phyloP scores from a whole-genome alignment of 306 rosid genomes.

The Acacia crassicarpa region DNA sequence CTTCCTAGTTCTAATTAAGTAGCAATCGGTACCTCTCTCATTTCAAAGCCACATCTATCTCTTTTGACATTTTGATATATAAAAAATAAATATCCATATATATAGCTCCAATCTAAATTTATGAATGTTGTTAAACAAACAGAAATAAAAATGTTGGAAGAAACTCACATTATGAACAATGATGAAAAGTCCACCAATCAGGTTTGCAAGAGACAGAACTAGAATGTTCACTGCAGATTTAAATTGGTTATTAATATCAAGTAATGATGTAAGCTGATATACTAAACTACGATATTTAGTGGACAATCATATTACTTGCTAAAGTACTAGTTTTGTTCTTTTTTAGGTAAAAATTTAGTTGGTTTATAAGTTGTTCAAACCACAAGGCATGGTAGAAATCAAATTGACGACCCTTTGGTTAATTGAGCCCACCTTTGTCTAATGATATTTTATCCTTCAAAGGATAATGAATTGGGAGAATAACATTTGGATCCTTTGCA shows the following conservation, averaged over 20 bases:
- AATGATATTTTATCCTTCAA: not conserved
- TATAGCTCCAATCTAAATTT: not conserved
- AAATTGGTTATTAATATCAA: not conserved
- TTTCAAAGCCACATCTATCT: not conserved
- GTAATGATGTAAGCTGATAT: not conserved
- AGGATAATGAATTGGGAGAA: not conserved
- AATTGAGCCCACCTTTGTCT: not conserved
- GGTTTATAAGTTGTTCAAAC: not conserved
- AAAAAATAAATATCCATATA: not conserved
- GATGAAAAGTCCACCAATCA: constrained; percentile 72
- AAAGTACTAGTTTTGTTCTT: not conserved
- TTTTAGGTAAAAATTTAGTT: not conserved
- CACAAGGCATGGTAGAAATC: not conserved
- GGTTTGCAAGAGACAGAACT: constrained; percentile 76
- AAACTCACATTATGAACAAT: constrained; percentile 67
- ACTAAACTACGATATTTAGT: not conserved
- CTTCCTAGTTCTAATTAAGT: not conserved
- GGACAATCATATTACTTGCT: no score
- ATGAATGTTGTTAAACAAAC: not conserved
- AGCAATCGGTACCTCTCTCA: not conserved
- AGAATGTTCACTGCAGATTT: constrained; percentile 65
- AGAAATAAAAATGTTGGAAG: not conserved
- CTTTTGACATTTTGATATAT: not conserved
- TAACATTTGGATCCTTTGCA: not conserved
- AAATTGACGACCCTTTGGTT: not conserved